Evolutionary conservation across 192 early-diverging fungal species (phyloP).

Genomic region (Coemansia sp.): DNA sequence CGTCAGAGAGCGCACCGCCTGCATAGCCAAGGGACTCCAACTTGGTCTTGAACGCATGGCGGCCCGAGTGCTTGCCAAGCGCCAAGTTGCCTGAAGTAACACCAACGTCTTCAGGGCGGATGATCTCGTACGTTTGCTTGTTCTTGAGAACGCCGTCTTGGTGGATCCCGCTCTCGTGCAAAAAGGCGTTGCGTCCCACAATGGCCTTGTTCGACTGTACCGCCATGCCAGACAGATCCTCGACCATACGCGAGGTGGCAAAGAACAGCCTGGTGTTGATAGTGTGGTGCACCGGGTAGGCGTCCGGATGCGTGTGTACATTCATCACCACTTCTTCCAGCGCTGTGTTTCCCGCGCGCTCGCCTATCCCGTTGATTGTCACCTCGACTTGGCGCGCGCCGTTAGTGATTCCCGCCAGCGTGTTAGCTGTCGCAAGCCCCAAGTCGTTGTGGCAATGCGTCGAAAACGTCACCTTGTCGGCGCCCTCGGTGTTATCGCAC

Average conservation of each 20-base stretch:
- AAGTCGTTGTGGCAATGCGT: constrained; percentile 99
- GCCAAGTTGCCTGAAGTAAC: constrained; percentile 81
- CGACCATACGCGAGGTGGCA: constrained; percentile 86
- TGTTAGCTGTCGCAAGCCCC: constrained; percentile 95
- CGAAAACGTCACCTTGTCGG: constrained; percentile 75
- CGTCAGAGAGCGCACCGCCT: constrained; percentile 57
- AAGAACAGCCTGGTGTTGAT: constrained; percentile 88
- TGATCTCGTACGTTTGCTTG: constrained; percentile 96
- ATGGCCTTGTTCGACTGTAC: constrained; percentile 99
- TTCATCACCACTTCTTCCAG: constrained; percentile 97
- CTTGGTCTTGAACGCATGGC: constrained; percentile 85
- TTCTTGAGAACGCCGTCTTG: constrained; percentile 98
- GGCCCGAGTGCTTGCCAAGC: constrained; percentile 95
- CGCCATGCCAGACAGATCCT: constrained; percentile 87
- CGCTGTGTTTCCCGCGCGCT: constrained; percentile 96
- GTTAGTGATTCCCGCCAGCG: constrained; percentile 82
- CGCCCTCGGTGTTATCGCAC: constrained; percentile 68
- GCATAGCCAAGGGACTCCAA: constrained; percentile 74
- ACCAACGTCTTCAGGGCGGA: constrained; percentile 88
- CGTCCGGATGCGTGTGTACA: constrained; percentile 85
- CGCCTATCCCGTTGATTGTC: constrained; percentile 97
- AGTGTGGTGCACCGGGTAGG: constrained; percentile 86
- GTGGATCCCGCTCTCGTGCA: constrained; percentile 98
- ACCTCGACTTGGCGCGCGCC: constrained; percentile 97
- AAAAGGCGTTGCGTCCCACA: constrained; percentile 94